Base-by-base conservation (phyloP, 1,284 basidiomycete genomes). In the Mycena citricolor region DNA sequence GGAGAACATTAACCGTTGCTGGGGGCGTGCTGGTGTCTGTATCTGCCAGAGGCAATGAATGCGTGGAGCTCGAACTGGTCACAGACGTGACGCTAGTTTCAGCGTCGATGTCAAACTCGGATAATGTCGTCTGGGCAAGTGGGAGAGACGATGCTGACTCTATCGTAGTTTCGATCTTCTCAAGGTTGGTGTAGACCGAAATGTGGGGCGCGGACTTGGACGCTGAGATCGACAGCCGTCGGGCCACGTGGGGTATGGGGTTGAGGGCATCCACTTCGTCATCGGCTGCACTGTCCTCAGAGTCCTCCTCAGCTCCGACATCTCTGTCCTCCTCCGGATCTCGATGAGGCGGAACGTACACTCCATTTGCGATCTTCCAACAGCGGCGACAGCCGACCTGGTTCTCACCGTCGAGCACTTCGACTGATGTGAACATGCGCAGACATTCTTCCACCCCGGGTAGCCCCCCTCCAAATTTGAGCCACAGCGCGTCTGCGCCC, bases 321-420 rank as follows among this genome's bases (percentile, higher is more conserved):
- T 49, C 62, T 42, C 63, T 57, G 11, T 54, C 36, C 49, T 59
- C 49, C 16, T 40, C 35, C 28, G 38, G 42, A 4, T 14, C 17
- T 23, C 35, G 42, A 8, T 28, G 20, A 23, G 49, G 47, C 8
- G 63, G 53, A 10, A 70, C 62, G 57, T 78, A 74, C 43, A 71
- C 55, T 8, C 85, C 85, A 56, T 90, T 81, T 32, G 77, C 81
- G 34, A 87, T 79, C 67, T 92, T 90, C 94, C 94, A 97, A 67
- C 94, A 97, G 44, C 86, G 77, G 55, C 88, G 77, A 63, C 94
- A 97, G 0, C 92, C 90, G 50, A 97, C 94, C 68, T 85, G 87
- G 58, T 97, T 97, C 55, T 95, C 92, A 1, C 91, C 92, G 54
- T 97, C 90, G 22, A 97, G 68, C 6, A 92, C 79, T 60, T 97